Conservation (phyloP, 768 basidiomycete species). For the Pleurotus salmoneostramineus region DNA sequence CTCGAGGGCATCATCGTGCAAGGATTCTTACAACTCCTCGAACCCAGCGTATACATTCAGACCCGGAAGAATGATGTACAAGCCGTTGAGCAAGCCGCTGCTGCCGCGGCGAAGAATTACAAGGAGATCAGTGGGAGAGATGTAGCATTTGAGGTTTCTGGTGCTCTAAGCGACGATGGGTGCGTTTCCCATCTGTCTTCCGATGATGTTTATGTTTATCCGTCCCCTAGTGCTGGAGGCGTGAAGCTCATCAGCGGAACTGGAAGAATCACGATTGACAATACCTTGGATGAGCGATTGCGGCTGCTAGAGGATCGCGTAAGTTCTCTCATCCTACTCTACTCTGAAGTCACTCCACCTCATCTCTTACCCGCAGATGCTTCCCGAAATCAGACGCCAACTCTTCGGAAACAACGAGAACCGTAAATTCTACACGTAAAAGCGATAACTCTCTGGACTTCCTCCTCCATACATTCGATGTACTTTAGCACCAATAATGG, state of each 20-base stretch:
- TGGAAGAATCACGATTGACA: constrained; percentile 84
- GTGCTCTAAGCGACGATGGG: constrained; percentile 64
- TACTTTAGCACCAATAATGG: neutral
- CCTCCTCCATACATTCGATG: neutral
- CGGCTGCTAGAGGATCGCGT: constrained; percentile 88
- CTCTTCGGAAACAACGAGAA: constrained; percentile 90
- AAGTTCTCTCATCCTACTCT: constrained; percentile 18
- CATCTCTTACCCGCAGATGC: constrained; percentile 58
- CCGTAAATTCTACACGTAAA: constrained; percentile 82
- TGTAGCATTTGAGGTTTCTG: constrained; percentile 56
- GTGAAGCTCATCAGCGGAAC: constrained; percentile 70
- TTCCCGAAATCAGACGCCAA: constrained; percentile 88
- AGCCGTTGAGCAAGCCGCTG: constrained; percentile 58
- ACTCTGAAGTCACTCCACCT: neutral
- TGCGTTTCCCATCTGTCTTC: constrained; percentile 27
- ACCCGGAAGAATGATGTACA: constrained; percentile 66
- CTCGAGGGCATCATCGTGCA: constrained; percentile 84
- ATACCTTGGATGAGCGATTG: constrained; percentile 91
- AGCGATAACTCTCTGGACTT: neutral
- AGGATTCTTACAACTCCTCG: constrained; percentile 79
- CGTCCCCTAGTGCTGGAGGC: constrained; percentile 71
- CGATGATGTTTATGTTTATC: neutral
- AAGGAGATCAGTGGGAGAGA: constrained; percentile 74
- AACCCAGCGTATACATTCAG: constrained; percentile 63
- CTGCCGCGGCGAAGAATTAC: constrained; percentile 61